These are phyloP conservation scores for Metarhizium robertsii DNA, from an alignment of 2,329 filamentous ascomycete genomes.

Conservation along the genomic window DNA sequence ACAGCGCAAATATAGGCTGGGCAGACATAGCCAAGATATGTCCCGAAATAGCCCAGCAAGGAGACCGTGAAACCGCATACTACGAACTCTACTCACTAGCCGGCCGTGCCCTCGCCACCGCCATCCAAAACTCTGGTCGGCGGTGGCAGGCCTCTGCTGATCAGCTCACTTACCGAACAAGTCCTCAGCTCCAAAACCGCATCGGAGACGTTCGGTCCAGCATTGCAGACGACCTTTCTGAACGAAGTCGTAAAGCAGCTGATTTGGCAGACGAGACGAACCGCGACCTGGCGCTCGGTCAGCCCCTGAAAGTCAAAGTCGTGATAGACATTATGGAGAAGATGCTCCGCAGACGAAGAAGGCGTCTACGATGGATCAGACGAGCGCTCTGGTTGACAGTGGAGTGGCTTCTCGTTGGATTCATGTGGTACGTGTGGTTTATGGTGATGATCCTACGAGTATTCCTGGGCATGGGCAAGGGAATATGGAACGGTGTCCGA, in stretches of 20 bases:
- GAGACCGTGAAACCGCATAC: slow-evolving; percentile 26
- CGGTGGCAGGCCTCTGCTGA: slow-evolving; percentile 52
- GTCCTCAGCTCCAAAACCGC: slow-evolving; percentile 39
- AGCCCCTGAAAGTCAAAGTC: slow-evolving; percentile 71
- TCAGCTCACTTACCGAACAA: slow-evolving; percentile 46
- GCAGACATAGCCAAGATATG: slow-evolving; percentile 33
- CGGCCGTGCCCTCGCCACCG: slow-evolving; percentile 39
- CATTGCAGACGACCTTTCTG: slow-evolving; percentile 43
- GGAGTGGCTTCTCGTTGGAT: slow-evolving; percentile 78
- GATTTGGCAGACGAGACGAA: slow-evolving; percentile 75
- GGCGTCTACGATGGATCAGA: slow-evolving; percentile 63
- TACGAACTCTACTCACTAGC: slow-evolving; percentile 41
- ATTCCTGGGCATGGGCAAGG: slow-evolving; percentile 52
- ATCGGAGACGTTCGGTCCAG: slow-evolving; percentile 38
- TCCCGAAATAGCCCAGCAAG: slow-evolving; percentile 22
- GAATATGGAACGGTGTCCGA: slow-evolving; percentile 48
- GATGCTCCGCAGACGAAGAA: slow-evolving; percentile 59
- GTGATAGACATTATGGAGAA: slow-evolving; percentile 72
- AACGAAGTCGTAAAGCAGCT: slow-evolving; percentile 55
- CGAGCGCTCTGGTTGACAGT: slow-evolving; percentile 71
- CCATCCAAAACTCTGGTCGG: slow-evolving; percentile 37
- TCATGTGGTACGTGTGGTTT: slow-evolving; percentile 94
- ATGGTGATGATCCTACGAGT: slow-evolving; percentile 69
- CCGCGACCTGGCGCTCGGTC: slow-evolving; percentile 64
- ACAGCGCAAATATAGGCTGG: slow-evolving; percentile 24